A percentile compares a stretch with the other conserved stretches of the same genome.
Conservation (phyloP, 768 basidiomycete genomes). For the Ramaria rubella region DNA sequence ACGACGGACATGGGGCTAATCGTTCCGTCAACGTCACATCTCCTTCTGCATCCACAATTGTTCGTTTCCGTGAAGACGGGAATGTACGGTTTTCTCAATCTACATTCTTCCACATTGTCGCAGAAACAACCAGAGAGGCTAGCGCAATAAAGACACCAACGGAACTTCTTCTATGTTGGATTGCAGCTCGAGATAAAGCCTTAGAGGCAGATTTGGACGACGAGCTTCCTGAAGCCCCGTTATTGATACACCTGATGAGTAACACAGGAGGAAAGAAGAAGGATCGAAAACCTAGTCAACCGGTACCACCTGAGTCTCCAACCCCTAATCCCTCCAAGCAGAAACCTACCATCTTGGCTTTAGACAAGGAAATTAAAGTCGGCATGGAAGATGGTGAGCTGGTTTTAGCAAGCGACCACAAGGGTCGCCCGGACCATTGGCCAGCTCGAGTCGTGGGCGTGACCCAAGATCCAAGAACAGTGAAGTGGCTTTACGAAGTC, state of each 20-base stretch:
- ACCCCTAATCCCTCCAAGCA: neutral
- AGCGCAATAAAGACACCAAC: conserved; percentile 42
- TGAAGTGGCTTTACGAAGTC: conserved; percentile 45
- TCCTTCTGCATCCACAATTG: conserved; percentile 36
- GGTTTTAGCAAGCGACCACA: conserved; percentile 44
- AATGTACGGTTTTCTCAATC: conserved; percentile 17
- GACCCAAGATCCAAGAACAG: conserved; percentile 29
- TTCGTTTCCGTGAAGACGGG: conserved; percentile 21
- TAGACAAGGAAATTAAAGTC: conserved; percentile 6
- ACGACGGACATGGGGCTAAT: conserved; percentile 16
- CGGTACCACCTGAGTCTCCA: neutral
- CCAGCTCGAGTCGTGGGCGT: conserved; percentile 49
- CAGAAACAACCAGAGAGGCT: conserved; percentile 14
- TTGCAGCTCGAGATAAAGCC: conserved; percentile 40
- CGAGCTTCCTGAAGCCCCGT: conserved; percentile 36
- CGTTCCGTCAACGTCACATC: conserved; percentile 25
- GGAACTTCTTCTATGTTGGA: conserved; percentile 39
- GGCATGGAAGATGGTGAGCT: conserved; percentile 51
- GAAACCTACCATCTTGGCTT: conserved; percentile 1
- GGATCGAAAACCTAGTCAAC: neutral
- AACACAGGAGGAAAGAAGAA: neutral
- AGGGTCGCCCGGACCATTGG: conserved; percentile 47
- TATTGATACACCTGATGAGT: conserved; percentile 11
- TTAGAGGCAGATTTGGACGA: conserved; percentile 39
- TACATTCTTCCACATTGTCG: neutral